Evolutionary conservation across 495 filamentous ascomycete genomes (phyloP), one percentile per base, ranked within the genome.

Genomic region (Xylaria sp.): DNA sequence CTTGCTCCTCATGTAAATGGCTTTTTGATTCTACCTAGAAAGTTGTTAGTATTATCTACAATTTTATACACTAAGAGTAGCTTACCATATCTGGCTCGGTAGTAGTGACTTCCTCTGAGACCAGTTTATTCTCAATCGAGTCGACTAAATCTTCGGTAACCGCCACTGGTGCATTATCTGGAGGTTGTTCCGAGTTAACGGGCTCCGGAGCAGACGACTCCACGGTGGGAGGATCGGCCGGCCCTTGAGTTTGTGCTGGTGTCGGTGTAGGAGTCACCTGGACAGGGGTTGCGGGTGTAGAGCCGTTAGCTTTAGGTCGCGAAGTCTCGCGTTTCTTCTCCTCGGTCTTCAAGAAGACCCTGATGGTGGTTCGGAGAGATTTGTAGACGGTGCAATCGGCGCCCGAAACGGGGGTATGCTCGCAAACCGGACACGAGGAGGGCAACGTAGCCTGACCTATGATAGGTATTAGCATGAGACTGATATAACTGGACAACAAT

Each of bases 371-470:
- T 68, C 96, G 90, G 17, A 98, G 85, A 40, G 90, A 88, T 79
- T 96, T 97, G 79, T 97, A 92, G 7, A 94, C 89, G 72, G 91
- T 95, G 85, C 94, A 97, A 72, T 95, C 90, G 70, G 94, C 93
- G 19, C 90, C 87, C 8, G 93, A 91, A 37, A 98, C 85, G 0
- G 96, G 96, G 29, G 88, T 88, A 75, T 99, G 96, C 58, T 93
- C 91, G 87, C 96, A 99, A 66, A 98, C 92, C 3, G 96, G 95
- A 73, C 96, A 99, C 43, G 91, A 90, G 26, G 92, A 88, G 19
- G 92, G 89, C 21, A 97, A 85, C 37, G 89, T 91, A 11, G 88
- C 80, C 78, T 96, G 94, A 80, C 93, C 93, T 97, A 69, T 48
- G 12, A 61, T n/a, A 65, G 66, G 71, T 81, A 46, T 52, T 35